phyloP scores from a whole-genome alignment of 2,329 filamentous ascomycete genomes.

The Aspergillus melleus region DNA sequence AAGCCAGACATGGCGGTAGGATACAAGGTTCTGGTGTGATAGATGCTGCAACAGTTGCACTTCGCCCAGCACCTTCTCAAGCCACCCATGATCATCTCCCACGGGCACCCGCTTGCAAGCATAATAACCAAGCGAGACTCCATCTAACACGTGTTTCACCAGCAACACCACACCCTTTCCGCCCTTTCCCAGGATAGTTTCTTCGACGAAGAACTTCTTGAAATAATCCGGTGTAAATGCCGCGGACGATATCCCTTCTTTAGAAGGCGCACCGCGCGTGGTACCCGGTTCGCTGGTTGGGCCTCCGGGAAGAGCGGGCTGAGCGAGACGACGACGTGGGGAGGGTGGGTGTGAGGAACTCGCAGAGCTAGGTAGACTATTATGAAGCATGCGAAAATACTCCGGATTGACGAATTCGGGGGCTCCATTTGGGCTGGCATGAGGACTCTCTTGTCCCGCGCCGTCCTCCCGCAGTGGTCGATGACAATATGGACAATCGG shows the following conservation, averaged over 20 bases:
- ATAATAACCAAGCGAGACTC: conserved; percentile 83
- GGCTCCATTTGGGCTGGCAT: conserved; percentile 32
- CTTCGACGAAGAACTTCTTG: conserved; percentile 86
- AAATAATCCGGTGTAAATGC: conserved; percentile 95
- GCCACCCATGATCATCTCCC: conserved; percentile 89
- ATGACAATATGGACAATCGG: conserved; percentile 89
- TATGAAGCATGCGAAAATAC: conserved; percentile 91
- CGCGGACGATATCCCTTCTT: conserved; percentile 74
- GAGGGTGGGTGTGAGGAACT: conserved; percentile 48
- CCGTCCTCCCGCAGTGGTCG: conserved; percentile 63
- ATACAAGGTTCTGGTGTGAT: conserved; percentile 92
- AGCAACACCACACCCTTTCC: conserved; percentile 93
- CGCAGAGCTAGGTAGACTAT: conserved; percentile 54
- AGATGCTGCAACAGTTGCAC: conserved; percentile 90
- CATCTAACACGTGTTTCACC: conserved; percentile 90
- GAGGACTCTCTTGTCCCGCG: conserved; percentile 32
- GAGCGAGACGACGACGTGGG: conserved; percentile 49
- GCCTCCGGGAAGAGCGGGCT: conserved; percentile 46
- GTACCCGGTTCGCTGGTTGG: conserved; percentile 53
- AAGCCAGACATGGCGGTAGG: conserved; percentile 95
- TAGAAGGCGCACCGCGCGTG: conserved; percentile 45
- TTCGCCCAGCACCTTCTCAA: conserved; percentile 91
- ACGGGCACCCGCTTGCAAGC: conserved; percentile 97
- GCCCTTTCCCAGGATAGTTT: conserved; percentile 80
- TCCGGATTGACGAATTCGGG: conserved; percentile 82